phyloP scores from a whole-genome alignment of 257 asterid genomes.

The Mitragyna speciosa region DNA sequence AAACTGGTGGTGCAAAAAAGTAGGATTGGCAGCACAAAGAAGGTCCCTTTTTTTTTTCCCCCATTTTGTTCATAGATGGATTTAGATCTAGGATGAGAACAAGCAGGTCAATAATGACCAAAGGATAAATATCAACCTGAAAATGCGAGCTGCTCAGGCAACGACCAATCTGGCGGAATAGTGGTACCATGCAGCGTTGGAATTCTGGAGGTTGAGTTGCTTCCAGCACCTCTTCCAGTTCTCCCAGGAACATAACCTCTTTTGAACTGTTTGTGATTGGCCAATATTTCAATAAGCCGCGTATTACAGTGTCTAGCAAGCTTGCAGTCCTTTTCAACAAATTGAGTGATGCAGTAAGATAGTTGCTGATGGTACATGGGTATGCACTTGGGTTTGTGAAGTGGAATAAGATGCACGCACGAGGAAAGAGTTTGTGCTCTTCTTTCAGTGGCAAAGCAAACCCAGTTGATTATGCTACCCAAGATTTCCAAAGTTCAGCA shows the following conservation, averaged over 20 bases:
- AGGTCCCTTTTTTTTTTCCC: neutral
- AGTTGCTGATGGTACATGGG: slow-evolving; percentile 51
- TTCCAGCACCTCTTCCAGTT: slow-evolving; percentile 47
- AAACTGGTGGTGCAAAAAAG: neutral
- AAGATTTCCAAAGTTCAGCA: slow-evolving; percentile 83
- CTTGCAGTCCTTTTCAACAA: slow-evolving; percentile 50
- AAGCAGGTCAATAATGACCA: neutral
- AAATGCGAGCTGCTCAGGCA: slow-evolving; percentile 49
- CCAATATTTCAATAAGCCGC: slow-evolving; percentile 50
- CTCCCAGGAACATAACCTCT: slow-evolving; percentile 48
- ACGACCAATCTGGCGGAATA: slow-evolving; percentile 41
- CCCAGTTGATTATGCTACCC: slow-evolving; percentile 94
- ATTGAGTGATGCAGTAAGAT: slow-evolving; percentile 49
- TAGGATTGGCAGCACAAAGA: neutral
- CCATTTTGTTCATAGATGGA: neutral
- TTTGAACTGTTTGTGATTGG: slow-evolving; percentile 48
- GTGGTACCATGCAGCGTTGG: slow-evolving; percentile 49
- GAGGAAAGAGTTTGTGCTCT: slow-evolving; percentile 85
- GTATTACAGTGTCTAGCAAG: slow-evolving; percentile 46
- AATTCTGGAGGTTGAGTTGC: slow-evolving; percentile 49
- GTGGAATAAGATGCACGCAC: slow-evolving; percentile 83
- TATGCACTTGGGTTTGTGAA: slow-evolving; percentile 56
- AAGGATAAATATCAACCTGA: slow-evolving; percentile 33
- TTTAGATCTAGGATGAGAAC: neutral
- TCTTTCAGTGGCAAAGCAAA: slow-evolving; percentile 86